Percentiles rank a stretch among this genome's conserved stretches.
These are phyloP conservation scores for Podila clonocystis DNA, from an alignment of 192 early-diverging fungal species.

Conservation along the genomic window DNA sequence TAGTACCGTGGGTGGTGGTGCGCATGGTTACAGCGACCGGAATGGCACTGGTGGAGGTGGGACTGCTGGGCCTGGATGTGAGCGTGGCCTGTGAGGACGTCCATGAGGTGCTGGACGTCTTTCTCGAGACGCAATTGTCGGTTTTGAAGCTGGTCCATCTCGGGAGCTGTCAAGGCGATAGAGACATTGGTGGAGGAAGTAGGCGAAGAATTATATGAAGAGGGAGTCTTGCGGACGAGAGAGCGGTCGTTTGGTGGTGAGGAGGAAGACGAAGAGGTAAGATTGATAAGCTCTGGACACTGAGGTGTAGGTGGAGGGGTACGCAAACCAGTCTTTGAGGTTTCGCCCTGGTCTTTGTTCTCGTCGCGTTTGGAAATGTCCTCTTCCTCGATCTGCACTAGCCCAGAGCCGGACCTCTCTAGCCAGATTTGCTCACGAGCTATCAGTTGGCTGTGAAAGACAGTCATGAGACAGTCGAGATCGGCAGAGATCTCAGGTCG, in stretches of 20 bases:
- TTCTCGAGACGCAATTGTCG: background rate
- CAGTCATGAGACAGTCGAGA: background rate
- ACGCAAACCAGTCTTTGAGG: too few relatives aligned
- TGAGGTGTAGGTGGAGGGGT: too few relatives aligned
- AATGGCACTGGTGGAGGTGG: background rate
- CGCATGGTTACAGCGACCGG: background rate
- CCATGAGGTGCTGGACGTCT: background rate
- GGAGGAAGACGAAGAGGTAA: too few relatives aligned
- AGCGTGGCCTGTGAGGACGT: background rate
- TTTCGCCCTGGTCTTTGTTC: too few relatives aligned
- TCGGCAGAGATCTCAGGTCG: background rate
- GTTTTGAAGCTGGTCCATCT: background rate
- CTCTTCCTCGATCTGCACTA: too few relatives aligned
- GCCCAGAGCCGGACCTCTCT: background rate
- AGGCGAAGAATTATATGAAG: too few relatives aligned
- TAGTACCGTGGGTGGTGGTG: background rate
- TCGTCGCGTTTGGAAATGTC: too few relatives aligned
- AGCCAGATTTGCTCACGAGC: background rate
- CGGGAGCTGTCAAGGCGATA: background rate
- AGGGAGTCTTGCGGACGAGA: too few relatives aligned
- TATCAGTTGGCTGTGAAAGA: background rate
- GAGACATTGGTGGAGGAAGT: background rate
- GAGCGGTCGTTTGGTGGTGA: too few relatives aligned
- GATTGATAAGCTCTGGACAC: too few relatives aligned
- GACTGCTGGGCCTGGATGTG: background rate